Evolutionary conservation across 2,329 filamentous ascomycete species (phyloP), one percentile per base, ranked within the genome.

Genomic region (Neofusicoccum kwambonambiense): DNA sequence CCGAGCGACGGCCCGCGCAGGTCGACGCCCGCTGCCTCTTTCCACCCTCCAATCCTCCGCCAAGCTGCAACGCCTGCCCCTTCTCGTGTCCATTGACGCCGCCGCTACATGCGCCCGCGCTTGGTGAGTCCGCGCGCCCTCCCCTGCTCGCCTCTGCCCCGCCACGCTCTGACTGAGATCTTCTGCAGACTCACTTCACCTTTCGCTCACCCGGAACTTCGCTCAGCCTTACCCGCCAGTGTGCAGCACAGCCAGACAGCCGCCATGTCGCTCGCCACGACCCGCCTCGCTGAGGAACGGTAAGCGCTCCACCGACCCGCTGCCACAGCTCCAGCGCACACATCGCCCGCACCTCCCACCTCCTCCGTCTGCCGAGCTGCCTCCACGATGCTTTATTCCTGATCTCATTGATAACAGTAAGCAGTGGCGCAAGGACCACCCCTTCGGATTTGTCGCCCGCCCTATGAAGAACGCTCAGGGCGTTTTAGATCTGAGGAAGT

Each of bases 341-440:
- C 11, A 13, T 12, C 27, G 27, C 3, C 27, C 37, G 27, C 39
- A 12, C 31, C 22, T 47, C n/a, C 47, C 37, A 1, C 49, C 27
- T 39, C 47, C 45, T 11, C 34, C 54, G 31, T 19, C 63, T 2
- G 13, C 35, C n/a, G 31, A 42, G 41, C 49, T 44, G 22, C 47
- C 27, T 19, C 31, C 56, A 42, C 31, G 31, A 34, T 51, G 12
- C 22, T 58, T 17, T 19, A 42, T 52, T 41, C 50, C 73, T 76
- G 61, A 76, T 58, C 49, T 41, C 65, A 57, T 56, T n/a, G 51
- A 42, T 63, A 67, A 58, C 71, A 97, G 93, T 68, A 98, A 97
- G 81, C 92, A 97, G 81, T 99, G 95, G 95, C 89, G 95, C 69
- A 89, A 89, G 75, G 94, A 99, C 72, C 95, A 99, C 74, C 96